These are phyloP conservation scores for Nymphaea thermarum DNA, from an alignment of 164 flowering plant species.

Conservation along the genomic window DNA sequence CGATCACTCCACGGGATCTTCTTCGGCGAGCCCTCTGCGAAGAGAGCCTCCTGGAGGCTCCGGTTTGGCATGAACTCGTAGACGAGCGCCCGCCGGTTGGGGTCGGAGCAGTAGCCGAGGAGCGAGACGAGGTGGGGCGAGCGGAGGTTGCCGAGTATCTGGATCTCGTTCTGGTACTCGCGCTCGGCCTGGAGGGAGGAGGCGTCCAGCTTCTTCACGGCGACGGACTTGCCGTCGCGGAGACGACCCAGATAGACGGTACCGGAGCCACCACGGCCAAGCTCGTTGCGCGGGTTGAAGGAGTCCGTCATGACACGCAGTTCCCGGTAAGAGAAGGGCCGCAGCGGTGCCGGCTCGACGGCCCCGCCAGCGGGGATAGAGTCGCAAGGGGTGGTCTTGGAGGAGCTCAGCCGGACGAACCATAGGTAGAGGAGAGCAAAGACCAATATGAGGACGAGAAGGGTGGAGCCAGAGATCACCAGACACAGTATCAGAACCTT, in stretches of 20 bases:
- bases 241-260: slow-evolving; percentile 64
- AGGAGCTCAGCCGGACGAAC: slow-evolving; percentile 28
- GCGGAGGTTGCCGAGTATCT: slow-evolving; percentile 57
- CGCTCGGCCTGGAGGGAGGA: slow-evolving; percentile 8
- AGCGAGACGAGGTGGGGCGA: slow-evolving; percentile 66
- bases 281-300: slow-evolving; percentile 36
- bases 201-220: slow-evolving; percentile 56
- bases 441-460: slow-evolving; percentile 27
- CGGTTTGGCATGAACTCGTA: slow-evolving; percentile 92
- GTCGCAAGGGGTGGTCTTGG: slow-evolving; percentile 70
- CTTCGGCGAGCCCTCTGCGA: slow-evolving; percentile 15
- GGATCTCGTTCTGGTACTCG: slow-evolving; percentile 57
- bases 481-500: slow-evolving; percentile 44
- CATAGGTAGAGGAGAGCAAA: slow-evolving; percentile 40
- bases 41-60: slow-evolving; percentile 74
- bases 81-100: slow-evolving; percentile 45
- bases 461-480: slow-evolving; percentile 36
- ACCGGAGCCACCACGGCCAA: slow-evolving; percentile 89
- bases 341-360: slow-evolving; percentile 33
- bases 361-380: slow-evolving; percentile 13
- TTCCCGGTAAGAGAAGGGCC: slow-evolving; percentile 59
- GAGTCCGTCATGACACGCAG: slow-evolving; percentile 56
- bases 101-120: slow-evolving; percentile 69
- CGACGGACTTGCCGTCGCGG: slow-evolving; percentile 63
- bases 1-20: slow-evolving; percentile 59